Percentiles rank a stretch among this genome's conserved stretches.
These are phyloP conservation scores for Cutaneotrichosporon curvatum DNA, from an alignment of 1,284 basidiomycete species.

Conservation along the genomic window DNA sequence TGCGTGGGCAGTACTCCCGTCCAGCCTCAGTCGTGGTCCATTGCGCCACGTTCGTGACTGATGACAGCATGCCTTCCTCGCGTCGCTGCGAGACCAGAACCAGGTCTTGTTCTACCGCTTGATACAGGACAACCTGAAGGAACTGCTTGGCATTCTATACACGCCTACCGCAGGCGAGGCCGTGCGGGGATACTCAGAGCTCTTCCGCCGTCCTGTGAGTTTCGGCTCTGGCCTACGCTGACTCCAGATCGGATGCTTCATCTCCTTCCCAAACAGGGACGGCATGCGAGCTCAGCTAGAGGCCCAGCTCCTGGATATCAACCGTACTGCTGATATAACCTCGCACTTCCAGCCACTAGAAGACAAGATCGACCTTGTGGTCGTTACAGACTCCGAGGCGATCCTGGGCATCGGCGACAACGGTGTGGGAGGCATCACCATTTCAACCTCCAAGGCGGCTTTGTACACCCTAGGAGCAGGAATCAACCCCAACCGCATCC, in stretches of 20 bases:
- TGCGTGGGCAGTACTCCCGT: too few relatives aligned
- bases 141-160: slow-evolving; percentile 56
- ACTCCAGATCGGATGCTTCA: slow-evolving; percentile 9
- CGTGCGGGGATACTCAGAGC: slow-evolving; percentile 69
- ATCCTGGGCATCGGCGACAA: slow-evolving; percentile 62
- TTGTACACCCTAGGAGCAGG: slow-evolving; percentile 78
- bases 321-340: slow-evolving; percentile 58
- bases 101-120: slow-evolving; percentile 68
- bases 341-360: slow-evolving; percentile 57
- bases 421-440: slow-evolving; percentile 51
- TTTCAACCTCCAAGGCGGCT: slow-evolving; percentile 77
- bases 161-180: slow-evolving; percentile 48
- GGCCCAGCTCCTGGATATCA: slow-evolving; percentile 43
- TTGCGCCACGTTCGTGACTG: too few relatives aligned
- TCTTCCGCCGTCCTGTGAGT: slow-evolving; percentile 61
- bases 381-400: slow-evolving; percentile 74
- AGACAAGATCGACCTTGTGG: slow-evolving; percentile 59
- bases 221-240: slow-evolving; percentile 1
- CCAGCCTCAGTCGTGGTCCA: too few relatives aligned
- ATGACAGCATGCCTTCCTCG: slow-evolving; percentile 9
- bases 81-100: slow-evolving; percentile 47
- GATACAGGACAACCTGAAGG: slow-evolving; percentile 59
- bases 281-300: slow-evolving; percentile 55
- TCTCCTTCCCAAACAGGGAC: slow-evolving; percentile 56
- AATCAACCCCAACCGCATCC: slow-evolving; percentile 61